Evolutionary conservation across 345 rosid genomes (phyloP), one percentile per base, ranked within the genome.

Genomic region (Corymbia maculata): DNA sequence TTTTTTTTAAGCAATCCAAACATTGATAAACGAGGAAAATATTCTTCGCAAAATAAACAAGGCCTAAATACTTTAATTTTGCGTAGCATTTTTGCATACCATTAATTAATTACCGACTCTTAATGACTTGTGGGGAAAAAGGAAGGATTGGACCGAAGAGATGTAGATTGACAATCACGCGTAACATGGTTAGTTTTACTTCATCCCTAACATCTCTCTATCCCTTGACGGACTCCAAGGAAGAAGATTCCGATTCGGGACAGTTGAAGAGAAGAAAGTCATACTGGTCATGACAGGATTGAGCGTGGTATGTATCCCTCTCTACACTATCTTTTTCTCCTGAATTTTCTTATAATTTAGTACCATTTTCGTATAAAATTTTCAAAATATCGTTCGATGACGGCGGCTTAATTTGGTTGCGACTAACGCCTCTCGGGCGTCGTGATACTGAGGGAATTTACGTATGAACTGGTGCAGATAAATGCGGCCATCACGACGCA

Each of bases 231-330:
- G 49, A 30, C 51, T 21, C 50, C 61, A 86, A 44, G 87, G 91
- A 2, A 90, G 82, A 68, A 88, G 90, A 50, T 90, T 90, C 79
- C 86, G 91, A 30, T 68, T 90, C 47, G 90, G 91, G 59, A 85
- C 36, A 21, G 51, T 90, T 24, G 87, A 32, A 9, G 85, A 85
- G 82, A 86, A 85, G 61, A 90, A 87, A 26, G 90, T 88, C 28
- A 85, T 90, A 61, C 36, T 88, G 47, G 91, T 90, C 53, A 90
- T 88, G 90, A 90, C 91, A 26, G 91, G 90, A 87, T 52, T 90
- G 15, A 80, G 90, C 79, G 50, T 90, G 90, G 89, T 90, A 88
- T 7, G 75, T 86, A 10, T 15, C 42, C 47, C 7, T 11, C 47
- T 36, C 42, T 36, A 36, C 42, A 36, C 42, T 4, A 1, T 5